Evolutionary conservation across 2,329 filamentous ascomycete species (phyloP), one percentile per base, ranked within the genome.

Genomic region (Xylaria sp.): DNA sequence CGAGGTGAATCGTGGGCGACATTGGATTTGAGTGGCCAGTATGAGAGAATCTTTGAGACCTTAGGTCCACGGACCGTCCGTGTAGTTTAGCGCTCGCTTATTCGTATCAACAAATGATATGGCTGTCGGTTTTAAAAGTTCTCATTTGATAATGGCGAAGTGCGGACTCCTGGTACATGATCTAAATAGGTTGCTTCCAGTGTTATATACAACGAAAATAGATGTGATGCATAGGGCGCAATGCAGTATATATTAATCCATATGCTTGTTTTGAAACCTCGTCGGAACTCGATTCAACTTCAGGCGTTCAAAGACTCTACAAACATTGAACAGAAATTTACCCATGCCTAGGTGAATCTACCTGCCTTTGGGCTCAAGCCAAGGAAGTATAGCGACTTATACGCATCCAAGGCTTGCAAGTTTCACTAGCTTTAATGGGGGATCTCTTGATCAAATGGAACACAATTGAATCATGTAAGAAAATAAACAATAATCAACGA

Each of bases 11-110:
- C 60, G 2, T 75, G 73, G 73, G 55, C 45, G 30, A 75, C 72
- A 13, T 20, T 71, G 8, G 60, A 60, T 65, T 48, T 72, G 1
- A 30, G 64, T 60, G 70, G 70, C 0, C 57, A 66, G 6, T 75
- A 75, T 57, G 63, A 67, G 61, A 70, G 70, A 25, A 69, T 74
- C 18, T 60, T 75, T 2, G 32, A 46, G 13, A 75, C 73, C 9
- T 60, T 75, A 15, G 72, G 73, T 3, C 65, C 63, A 10, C 68
- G 65, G 2, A 61, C 56, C 18, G 59, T 74, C 4, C 70, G 67
- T 32, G 30, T 74, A 10, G 72, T 74, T 8, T 71, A 69, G 46
- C 12, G 4, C 8, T 20, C 25, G 9, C 18, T 9, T 18, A 4
- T 48, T 39, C 4, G 6, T 34, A 18, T 34, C 43, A 20, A 2